phyloP scores from a whole-genome alignment of 2,329 filamentous ascomycete species.

The Hypoxylon sp. region DNA sequence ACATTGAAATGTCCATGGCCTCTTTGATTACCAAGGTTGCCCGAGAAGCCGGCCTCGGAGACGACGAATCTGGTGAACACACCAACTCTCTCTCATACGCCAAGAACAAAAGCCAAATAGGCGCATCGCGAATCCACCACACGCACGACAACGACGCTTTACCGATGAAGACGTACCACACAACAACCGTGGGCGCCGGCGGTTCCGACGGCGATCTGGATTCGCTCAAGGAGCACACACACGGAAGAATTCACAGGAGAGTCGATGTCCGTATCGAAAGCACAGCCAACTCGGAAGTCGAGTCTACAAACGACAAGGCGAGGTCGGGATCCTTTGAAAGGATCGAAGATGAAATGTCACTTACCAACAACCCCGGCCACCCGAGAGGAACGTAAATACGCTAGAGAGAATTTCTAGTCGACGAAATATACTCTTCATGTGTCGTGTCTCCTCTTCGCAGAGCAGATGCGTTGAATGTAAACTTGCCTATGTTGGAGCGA shows the following conservation, averaged over 20 bases:
- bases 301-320: constrained; percentile 1
- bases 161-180: constrained; percentile 26
- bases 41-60: constrained; percentile 10
- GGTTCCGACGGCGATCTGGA: constrained; percentile 17
- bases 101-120: constrained; percentile 8
- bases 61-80: constrained; percentile 6
- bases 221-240: neutral
- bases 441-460: no score
- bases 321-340: constrained; percentile 19
- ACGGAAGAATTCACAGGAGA: constrained; percentile 21
- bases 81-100: constrained; percentile 13
- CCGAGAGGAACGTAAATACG: no score
- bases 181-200: constrained; percentile 7
- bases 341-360: constrained; percentile 16
- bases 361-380: constrained; percentile 20
- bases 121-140: constrained; percentile 2
- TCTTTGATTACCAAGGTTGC: constrained; percentile 26
- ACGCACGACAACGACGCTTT: constrained; percentile 8
- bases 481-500: no score
- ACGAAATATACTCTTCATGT: no score
- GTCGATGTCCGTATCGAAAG: constrained; percentile 24
- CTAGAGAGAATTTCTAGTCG: no score
- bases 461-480: no score
- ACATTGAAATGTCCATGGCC: constrained; percentile 39
- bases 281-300: constrained; percentile 18